Base-by-base conservation (phyloP, 2,329 filamentous ascomycete genomes). In the Fusarium luffae region DNA sequence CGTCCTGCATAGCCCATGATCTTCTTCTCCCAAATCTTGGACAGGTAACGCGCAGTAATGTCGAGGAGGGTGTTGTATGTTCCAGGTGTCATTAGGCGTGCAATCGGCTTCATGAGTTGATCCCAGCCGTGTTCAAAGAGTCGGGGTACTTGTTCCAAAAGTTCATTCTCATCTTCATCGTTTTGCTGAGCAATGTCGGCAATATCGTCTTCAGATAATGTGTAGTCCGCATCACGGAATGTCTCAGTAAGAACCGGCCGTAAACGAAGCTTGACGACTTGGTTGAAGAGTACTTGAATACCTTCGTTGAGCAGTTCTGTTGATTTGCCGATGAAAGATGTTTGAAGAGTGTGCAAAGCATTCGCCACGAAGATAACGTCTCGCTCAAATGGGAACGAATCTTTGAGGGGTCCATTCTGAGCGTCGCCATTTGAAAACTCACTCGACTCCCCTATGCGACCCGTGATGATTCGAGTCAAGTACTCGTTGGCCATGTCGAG, bases 401-500 rank as follows among this genome's bases (percentile, higher is more conserved):
- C 86, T 37, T 82, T 82, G 4, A 94, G 81, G 3, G 81, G 78
- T 5, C 82, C 82, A 8, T 81, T 78, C 12, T 81, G 80, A 21
- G 78, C 63, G 13, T 79, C 69, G 10, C 75, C 76, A 30, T 82
- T 77, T 19, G 68, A 70, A 47, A 81, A 74, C 3, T 82, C 81
- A 8, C 80, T 77, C 1, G 82, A 74, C 18, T 80, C 79, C 34
- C 82, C 82, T 27, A 94, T 83, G 49, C 91, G 89, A 34, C 89
- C 86, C 32, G 87, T 86, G 46, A 98, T 90, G 72, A 99, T 98
- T 57, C 95, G 92, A 18, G 89, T 88, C 52, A 98, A 88, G 79
- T 99, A 99, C 76, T 98, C 93, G 67, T 93, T 93, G 12, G 94
- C 91, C 64, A 97, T 88, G 77, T 99, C 95, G 27, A 99, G 89